Conservation (phyloP, 192 early-diverging fungal genomes). For the Mortierella claussenii region DNA sequence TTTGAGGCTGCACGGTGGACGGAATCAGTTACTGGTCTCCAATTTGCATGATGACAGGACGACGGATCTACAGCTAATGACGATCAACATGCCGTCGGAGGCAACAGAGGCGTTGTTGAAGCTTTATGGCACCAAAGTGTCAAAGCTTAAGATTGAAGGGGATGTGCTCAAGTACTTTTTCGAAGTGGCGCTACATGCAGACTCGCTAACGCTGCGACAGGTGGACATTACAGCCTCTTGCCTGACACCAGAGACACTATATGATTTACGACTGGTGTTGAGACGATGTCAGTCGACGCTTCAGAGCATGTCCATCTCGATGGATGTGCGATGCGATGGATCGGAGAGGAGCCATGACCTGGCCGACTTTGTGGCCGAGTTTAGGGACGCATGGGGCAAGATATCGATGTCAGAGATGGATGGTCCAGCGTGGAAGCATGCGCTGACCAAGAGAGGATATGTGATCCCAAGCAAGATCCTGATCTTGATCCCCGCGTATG, state of each 20-base stretch:
- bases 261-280: conserved; percentile 4
- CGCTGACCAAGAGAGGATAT: not conserved
- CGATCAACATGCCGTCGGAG: not conserved
- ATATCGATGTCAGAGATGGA: not conserved
- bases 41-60: conserved; percentile 8
- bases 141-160: conserved; percentile 9
- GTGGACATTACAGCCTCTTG: conserved; percentile 2
- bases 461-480: not conserved
- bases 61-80: conserved; percentile 5
- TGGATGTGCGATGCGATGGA: conserved; percentile 4
- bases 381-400: not conserved
- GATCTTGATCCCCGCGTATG: not conserved
- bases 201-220: not conserved
- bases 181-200: not conserved
- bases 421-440: not conserved
- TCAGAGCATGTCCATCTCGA: not conserved
- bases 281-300: not conserved
- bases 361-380: conserved; percentile 7
- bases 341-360: conserved; percentile 4
- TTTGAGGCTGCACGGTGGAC: conserved; percentile 3
- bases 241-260: not conserved
- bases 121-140: not conserved
- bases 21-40: not conserved
- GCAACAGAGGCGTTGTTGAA: not conserved
- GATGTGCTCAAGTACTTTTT: not conserved